A percentile compares a stretch with the other conserved stretches of the same genome.
phyloP scores from a whole-genome alignment of 805 yeast genomes.

The Cyberlindnera saturnus region DNA sequence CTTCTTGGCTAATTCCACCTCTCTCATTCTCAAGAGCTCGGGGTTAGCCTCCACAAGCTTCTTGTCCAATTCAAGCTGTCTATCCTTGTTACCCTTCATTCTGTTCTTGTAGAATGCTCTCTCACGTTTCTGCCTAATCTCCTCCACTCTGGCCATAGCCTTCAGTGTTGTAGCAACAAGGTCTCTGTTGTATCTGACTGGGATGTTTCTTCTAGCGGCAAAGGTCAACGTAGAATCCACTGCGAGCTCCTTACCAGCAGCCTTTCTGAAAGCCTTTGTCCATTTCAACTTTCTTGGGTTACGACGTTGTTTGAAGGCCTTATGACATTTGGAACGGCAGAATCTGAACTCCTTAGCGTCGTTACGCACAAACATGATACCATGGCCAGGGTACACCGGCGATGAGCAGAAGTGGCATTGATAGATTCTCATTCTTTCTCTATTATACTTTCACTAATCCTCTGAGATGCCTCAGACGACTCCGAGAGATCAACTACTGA shows the following conservation, averaged over 20 bases:
- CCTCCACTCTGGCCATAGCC: slow-evolving; percentile 95
- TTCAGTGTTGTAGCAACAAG: slow-evolving; percentile 87
- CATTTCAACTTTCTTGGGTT: slow-evolving; percentile 97
- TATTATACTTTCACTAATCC: neutral
- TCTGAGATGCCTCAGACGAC: neutral
- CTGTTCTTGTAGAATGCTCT: slow-evolving; percentile 98
- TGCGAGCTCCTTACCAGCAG: slow-evolving; percentile 97
- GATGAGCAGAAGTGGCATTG: slow-evolving; percentile 97
- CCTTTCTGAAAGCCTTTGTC: slow-evolving; percentile 98
- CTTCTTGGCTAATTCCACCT: slow-evolving; percentile 77
- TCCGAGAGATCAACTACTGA: neutral
- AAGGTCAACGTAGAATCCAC: slow-evolving; percentile 95
- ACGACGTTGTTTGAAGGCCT: slow-evolving; percentile 94
- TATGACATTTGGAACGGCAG: slow-evolving; percentile 97
- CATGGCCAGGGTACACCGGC: slow-evolving; percentile 92
- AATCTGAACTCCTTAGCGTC: slow-evolving; percentile 97
- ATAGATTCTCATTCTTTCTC: slow-evolving; percentile 63
- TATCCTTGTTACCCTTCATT: slow-evolving; percentile 95
- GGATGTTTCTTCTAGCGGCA: slow-evolving; percentile 96
- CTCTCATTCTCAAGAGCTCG: slow-evolving; percentile 86
- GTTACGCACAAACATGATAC: slow-evolving; percentile 95
- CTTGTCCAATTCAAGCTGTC: slow-evolving; percentile 77
- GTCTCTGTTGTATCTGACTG: slow-evolving; percentile 96
- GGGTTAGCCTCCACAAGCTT: slow-evolving; percentile 86
- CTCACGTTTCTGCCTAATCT: slow-evolving; percentile 93